phyloP scores from a whole-genome alignment of 805 yeast genomes.

The Wickerhamomyces ciferrii region DNA sequence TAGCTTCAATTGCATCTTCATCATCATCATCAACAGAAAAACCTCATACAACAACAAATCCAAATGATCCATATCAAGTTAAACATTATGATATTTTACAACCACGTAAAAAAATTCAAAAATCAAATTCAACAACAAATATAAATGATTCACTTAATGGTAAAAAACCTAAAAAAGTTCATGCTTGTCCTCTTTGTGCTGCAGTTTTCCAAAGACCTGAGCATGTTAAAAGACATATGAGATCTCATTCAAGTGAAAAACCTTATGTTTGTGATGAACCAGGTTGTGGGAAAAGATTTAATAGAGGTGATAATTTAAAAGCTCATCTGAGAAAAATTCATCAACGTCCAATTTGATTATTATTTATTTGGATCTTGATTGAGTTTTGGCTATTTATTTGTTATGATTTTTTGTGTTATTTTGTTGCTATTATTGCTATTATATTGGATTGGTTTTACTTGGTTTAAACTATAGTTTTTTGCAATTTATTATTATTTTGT shows the following conservation, averaged over 20 bases:
- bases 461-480: not conserved
- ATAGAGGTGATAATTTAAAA: slow-evolving; percentile 72
- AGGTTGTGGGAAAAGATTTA: slow-evolving; percentile 65
- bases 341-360: slow-evolving; percentile 13
- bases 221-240: slow-evolving; percentile 68
- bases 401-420: not conserved
- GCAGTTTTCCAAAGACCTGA: slow-evolving; percentile 65
- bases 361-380: not conserved
- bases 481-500: not conserved
- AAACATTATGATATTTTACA: slow-evolving; percentile 19
- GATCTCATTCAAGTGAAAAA: slow-evolving; percentile 75
- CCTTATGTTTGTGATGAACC: slow-evolving; percentile 62
- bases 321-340: slow-evolving; percentile 73
- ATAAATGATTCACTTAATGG: slow-evolving; percentile 13
- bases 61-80: slow-evolving; percentile 5
- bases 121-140: slow-evolving; percentile 16
- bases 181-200: slow-evolving; percentile 60
- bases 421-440: not conserved
- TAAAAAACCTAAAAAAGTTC: slow-evolving; percentile 46
- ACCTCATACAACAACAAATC: not conserved
- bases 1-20: slow-evolving; percentile 45
- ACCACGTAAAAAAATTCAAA: slow-evolving; percentile 16
- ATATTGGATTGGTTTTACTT: not conserved
- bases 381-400: not conserved
- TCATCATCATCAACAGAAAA: slow-evolving; percentile 1